Conservation (phyloP, 345 rosid genomes). For the Geranium brycei region DNA sequence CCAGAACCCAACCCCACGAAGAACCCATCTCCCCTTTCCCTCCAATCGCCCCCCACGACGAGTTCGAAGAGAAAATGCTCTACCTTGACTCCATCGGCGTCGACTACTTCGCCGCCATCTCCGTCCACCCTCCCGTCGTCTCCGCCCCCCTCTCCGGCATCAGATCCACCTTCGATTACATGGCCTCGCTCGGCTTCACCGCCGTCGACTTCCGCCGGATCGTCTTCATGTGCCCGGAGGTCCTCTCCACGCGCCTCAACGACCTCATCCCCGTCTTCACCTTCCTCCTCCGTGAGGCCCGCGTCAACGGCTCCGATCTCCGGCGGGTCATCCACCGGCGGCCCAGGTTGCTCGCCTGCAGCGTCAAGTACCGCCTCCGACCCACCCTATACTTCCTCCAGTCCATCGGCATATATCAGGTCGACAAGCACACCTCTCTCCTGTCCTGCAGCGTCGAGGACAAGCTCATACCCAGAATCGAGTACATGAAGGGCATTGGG, state of each 20-base stretch:
- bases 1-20: constrained; percentile 13
- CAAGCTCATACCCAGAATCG: constrained; percentile 54
- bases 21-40: constrained; percentile 11
- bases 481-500: constrained; percentile 53
- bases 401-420: constrained; percentile 57
- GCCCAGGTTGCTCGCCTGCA: constrained; percentile 64
- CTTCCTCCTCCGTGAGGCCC: constrained; percentile 83
- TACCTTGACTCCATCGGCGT: constrained; percentile 75
- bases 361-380: constrained; percentile 45
- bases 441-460: constrained; percentile 77
- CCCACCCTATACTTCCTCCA: constrained; percentile 76
- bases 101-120: constrained; percentile 46
- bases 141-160: constrained; percentile 34
- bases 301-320: constrained; percentile 38
- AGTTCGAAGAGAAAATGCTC: constrained; percentile 55
- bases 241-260: constrained; percentile 31
- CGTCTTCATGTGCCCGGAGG: constrained; percentile 64
- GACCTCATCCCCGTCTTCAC: constrained; percentile 51
- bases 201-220: constrained; percentile 50
- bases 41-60: constrained; percentile 16
- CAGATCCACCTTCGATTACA: constrained; percentile 50
- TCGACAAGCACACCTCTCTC: constrained; percentile 47
- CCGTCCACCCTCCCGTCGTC: constrained; percentile 43
- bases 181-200: constrained; percentile 43
- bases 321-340: constrained; percentile 55